phyloP scores from a whole-genome alignment of 2,329 filamentous ascomycete genomes.

The Herpotrichia juniperi region DNA sequence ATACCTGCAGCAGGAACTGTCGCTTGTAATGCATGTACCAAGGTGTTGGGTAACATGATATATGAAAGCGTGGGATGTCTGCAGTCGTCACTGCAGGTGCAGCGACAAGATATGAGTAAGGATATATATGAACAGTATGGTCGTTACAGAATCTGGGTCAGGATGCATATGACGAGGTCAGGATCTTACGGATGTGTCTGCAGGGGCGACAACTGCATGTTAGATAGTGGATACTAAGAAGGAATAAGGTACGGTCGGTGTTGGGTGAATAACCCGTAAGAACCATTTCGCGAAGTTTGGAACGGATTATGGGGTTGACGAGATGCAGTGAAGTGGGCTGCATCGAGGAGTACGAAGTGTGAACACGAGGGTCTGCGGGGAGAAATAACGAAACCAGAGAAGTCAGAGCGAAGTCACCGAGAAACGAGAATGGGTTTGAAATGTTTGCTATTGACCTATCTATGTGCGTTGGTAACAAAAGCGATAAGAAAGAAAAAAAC shows the following conservation, averaged over 20 bases:
- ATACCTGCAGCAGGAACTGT: too few species aligned
- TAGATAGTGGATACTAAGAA: not conserved
- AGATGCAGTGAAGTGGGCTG: too few species aligned
- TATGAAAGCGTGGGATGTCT: too few species aligned
- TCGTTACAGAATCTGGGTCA: not conserved
- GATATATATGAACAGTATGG: not conserved
- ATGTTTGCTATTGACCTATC: not conserved
- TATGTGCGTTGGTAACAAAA: slow-evolving; percentile 9
- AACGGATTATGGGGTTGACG: too few species aligned
- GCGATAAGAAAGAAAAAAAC: not conserved
- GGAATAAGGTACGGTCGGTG: not conserved
- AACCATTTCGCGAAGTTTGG: too few species aligned
- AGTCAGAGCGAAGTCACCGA: not conserved
- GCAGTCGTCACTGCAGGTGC: too few species aligned
- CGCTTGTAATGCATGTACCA: too few species aligned
- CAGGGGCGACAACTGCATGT: slow-evolving; percentile 2
- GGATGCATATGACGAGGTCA: not conserved
- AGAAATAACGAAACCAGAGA: too few species aligned
- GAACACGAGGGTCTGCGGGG: too few species aligned
- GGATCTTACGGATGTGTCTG: slow-evolving; percentile 13
- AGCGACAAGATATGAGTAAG: too few species aligned
- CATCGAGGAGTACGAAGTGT: too few species aligned
- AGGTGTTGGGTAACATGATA: too few species aligned
- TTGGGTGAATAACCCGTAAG: not conserved
- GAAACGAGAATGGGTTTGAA: not conserved